Conservation (phyloP, 441 rosid genomes). For the Brassica hybrid region DNA sequence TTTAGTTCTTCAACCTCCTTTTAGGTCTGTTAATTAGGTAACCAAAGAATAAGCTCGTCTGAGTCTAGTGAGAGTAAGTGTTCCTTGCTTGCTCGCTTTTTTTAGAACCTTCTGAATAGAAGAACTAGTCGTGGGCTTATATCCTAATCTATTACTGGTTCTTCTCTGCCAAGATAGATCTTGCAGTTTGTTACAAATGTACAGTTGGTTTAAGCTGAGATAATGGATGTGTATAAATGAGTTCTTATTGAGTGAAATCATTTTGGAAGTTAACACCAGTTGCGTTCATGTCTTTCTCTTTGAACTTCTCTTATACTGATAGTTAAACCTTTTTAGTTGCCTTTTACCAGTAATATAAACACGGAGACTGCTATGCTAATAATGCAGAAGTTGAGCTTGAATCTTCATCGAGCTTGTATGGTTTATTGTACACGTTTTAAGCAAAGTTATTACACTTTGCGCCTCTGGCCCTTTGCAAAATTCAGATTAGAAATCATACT, state of each 20-base stretch:
- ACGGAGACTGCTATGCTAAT: constrained; percentile 1
- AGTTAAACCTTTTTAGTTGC: background rate
- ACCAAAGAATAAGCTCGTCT: constrained; percentile 56
- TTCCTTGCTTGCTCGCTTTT: constrained; percentile 39
- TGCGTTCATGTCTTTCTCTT: constrained; percentile 23
- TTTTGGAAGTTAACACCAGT: constrained; percentile 27
- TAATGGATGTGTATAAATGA: constrained; percentile 43
- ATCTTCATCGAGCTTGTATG: constrained; percentile 2
- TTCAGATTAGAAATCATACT: constrained; percentile 26
- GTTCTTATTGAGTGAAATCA: constrained; percentile 35
- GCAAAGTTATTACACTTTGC: constrained; percentile 23
- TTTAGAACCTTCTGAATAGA: constrained; percentile 36
- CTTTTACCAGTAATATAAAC: background rate
- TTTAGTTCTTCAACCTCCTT: constrained; percentile 45
- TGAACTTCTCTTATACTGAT: background rate
- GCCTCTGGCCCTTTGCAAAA: constrained; percentile 31
- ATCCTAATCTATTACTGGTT: constrained; percentile 30
- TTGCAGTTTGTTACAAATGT: constrained; percentile 43
- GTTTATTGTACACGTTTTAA: constrained; percentile 24
- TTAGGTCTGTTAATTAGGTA: constrained; percentile 51
- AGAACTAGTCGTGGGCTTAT: constrained; percentile 34
- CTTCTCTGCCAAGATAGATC: constrained; percentile 43
- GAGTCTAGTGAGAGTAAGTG: constrained; percentile 37
- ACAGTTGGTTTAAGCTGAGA: constrained; percentile 42
- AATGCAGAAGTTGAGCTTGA: constrained; percentile 32